phyloP scores from a whole-genome alignment of 1,139 yeast species.

The Protomyces gravidus region DNA sequence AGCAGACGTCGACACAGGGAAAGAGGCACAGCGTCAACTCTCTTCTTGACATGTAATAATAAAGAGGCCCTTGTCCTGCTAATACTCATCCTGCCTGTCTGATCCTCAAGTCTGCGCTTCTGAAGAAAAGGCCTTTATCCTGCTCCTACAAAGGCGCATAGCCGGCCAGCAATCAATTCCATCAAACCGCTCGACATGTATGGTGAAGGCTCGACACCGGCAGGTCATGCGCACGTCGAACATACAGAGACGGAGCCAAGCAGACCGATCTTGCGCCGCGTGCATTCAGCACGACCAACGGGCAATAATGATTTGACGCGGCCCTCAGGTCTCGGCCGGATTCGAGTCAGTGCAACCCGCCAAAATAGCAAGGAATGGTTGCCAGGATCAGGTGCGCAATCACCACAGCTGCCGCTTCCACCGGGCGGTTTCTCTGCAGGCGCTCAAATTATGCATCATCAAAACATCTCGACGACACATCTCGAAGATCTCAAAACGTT shows the following conservation, averaged over 20 bases:
- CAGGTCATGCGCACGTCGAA: too few species aligned
- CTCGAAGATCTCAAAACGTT: conserved; percentile 26
- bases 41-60: too few species aligned
- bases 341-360: conserved; percentile 13
- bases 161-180: too few species aligned
- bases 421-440: background rate
- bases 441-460: conserved; percentile 7
- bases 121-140: too few species aligned
- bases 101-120: too few species aligned
- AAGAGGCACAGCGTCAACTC: too few species aligned
- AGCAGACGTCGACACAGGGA: too few species aligned
- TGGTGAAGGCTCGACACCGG: too few species aligned
- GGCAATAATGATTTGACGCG: background rate
- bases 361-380: conserved; percentile 12
- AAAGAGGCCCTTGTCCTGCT: too few species aligned
- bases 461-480: conserved; percentile 20
- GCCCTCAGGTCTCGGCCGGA: conserved; percentile 17
- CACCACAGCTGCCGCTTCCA: background rate
- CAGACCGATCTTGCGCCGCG: background rate
- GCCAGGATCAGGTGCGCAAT: background rate
- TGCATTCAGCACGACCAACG: background rate
- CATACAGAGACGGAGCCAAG: background rate
- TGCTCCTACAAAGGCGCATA: too few species aligned
- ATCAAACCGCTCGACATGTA: too few species aligned
- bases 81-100: too few species aligned